Base-by-base conservation (phyloP, 495 filamentous ascomycete species). In the Penicillium alfredii region DNA sequence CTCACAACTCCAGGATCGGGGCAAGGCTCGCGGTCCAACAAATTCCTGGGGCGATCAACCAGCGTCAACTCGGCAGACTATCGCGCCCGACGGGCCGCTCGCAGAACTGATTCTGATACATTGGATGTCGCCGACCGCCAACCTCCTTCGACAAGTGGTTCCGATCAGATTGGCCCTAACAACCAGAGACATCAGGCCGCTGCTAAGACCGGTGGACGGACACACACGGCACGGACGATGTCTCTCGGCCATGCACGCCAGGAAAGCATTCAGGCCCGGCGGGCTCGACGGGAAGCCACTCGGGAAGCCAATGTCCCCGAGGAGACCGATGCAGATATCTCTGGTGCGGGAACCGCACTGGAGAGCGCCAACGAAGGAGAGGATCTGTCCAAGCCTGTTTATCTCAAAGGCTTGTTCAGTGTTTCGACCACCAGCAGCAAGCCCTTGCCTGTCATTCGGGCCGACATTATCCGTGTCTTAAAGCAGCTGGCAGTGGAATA, bases 341-440 rank as follows among this genome's bases (percentile, higher is more conserved):
- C 67, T 6, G 65, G 65, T 9, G 54, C 62, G 33, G 67, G 64
- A 6, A 70, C 64, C 30, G 68, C 69, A 13, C 41, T 69, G 41
- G 76, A 81, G 30, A 64, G 74, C 34, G 70, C 66, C 70, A 55
- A 64, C 66, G 47, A 74, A 60, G 40, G 72, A 66, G 65, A 73
- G 51, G 64, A 67, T 35, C 66, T 64, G 63, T 84, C 49, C 72
- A 97, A 94, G 53, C 93, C 93, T 1, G 92, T 97, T 16, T 99
- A 82, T 55, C 77, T 99, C 16, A 99, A 99, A 59, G 92, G 92
- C 14, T 77, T 99, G 15, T 99, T 99, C 69, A 96, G 89, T 55
- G 92, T 97, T 21, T 88, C 86, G 4, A 99, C 92, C 0, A 99
- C 92, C 2, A 95, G 88, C 46, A 93, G 82, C 50, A 92, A 88